Evolutionary conservation across 2,329 filamentous ascomycete species (phyloP).

Genomic region (Fusarium sp.): DNA sequence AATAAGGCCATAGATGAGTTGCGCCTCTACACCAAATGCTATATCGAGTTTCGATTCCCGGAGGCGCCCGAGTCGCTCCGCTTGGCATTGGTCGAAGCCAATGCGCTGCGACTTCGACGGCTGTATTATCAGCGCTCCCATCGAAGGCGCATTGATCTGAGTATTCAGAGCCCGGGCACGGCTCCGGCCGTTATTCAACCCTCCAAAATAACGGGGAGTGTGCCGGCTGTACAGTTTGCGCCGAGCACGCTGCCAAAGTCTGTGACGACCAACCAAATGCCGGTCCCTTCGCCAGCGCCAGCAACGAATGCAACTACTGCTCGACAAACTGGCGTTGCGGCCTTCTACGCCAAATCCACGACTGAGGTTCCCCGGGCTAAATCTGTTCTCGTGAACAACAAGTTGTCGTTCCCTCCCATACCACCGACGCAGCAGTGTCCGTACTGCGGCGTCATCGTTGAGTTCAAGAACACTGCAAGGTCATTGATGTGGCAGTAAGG

Average conservation of each 20-base stretch:
- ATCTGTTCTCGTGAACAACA: not conserved
- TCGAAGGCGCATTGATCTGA: not conserved
- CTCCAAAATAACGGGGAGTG: not conserved
- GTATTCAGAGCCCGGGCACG: not conserved
- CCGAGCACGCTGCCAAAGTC: not conserved
- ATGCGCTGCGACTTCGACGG: not conserved
- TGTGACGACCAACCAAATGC: not conserved
- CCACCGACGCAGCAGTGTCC: not conserved
- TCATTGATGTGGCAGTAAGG: not conserved
- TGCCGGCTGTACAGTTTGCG: not conserved
- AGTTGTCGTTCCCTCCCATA: not conserved
- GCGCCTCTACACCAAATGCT: not conserved
- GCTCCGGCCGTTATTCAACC: not conserved
- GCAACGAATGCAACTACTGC: not conserved
- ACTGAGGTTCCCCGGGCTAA: not conserved
- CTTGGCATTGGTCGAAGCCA: not conserved
- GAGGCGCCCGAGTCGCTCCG: not conserved
- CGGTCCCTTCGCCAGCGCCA: not conserved
- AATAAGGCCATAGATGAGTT: not conserved
- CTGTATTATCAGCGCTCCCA: not conserved
- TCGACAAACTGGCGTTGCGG: not conserved
- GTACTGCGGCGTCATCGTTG: not conserved
- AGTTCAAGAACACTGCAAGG: not conserved
- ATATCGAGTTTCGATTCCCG: not conserved
- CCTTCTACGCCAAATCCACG: not conserved